Conservation (phyloP, 257 asterid genomes). For the Datura wrightii region DNA sequence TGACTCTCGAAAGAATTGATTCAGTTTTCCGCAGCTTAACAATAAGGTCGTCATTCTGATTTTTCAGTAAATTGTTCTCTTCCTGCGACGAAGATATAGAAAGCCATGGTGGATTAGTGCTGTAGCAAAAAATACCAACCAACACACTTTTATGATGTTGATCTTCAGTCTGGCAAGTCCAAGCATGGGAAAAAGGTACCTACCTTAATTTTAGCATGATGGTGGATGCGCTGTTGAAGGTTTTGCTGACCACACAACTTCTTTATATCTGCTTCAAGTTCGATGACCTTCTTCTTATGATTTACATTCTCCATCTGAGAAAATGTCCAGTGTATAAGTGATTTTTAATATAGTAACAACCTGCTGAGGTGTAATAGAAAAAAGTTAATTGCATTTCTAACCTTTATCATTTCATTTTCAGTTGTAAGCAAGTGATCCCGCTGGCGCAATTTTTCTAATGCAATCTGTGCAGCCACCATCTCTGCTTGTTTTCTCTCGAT, state of each 20-base stretch:
- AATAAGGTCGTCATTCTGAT: slow-evolving; percentile 82
- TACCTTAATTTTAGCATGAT: slow-evolving; percentile 96
- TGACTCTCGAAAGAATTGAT: slow-evolving; percentile 70
- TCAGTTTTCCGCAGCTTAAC: slow-evolving; percentile 69
- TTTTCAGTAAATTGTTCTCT: slow-evolving; percentile 76
- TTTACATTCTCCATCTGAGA: slow-evolving; percentile 67
- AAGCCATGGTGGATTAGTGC: slow-evolving; percentile 21
- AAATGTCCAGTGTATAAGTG: slow-evolving; percentile 8
- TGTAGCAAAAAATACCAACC: not conserved
- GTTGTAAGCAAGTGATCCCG: slow-evolving; percentile 63
- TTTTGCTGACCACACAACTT: slow-evolving; percentile 94
- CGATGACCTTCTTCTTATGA: slow-evolving; percentile 69
- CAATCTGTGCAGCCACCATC: slow-evolving; percentile 78
- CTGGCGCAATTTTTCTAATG: slow-evolving; percentile 69
- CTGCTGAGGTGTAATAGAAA: slow-evolving; percentile 4
- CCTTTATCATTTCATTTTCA: slow-evolving; percentile 88
- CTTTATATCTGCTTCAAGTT: slow-evolving; percentile 78
- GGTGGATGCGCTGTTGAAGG: slow-evolving; percentile 96
- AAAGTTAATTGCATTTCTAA: slow-evolving; percentile 32
- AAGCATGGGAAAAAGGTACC: slow-evolving; percentile 13
- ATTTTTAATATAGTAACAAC: not conserved
- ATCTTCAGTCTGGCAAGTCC: slow-evolving; percentile 27
- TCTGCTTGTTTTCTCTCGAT: slow-evolving; percentile 93
- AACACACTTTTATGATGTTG: not conserved
- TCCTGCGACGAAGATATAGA: slow-evolving; percentile 60